Conservation (phyloP, 257 asterid genomes). For the Cruciata laevipes region DNA sequence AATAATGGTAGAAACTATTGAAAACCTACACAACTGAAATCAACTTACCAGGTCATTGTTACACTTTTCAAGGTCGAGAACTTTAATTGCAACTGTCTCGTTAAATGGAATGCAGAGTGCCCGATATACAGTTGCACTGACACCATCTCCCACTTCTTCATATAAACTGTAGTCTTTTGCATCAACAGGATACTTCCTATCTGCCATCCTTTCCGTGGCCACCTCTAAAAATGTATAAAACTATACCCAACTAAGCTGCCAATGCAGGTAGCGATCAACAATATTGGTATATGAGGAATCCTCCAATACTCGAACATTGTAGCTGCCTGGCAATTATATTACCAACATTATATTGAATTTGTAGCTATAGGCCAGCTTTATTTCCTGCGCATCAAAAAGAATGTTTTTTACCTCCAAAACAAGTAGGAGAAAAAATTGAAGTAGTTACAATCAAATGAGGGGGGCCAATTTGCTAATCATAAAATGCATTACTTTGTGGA, state of each 20-base stretch:
- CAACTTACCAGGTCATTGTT: constrained; percentile 86
- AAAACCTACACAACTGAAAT: background rate
- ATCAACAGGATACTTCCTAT: constrained; percentile 63
- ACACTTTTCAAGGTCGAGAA: constrained; percentile 97
- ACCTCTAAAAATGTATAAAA: constrained; percentile 25
- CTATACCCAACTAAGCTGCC: constrained; percentile 19
- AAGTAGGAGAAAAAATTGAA: background rate
- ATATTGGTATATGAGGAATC: constrained; percentile 15
- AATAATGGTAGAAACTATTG: background rate
- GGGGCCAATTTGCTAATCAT: background rate
- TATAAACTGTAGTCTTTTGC: constrained; percentile 64
- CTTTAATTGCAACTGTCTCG: constrained; percentile 89
- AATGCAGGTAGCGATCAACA: constrained; percentile 18
- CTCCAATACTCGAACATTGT: constrained; percentile 32
- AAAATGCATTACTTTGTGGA: too few relatives aligned
- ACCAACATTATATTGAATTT: background rate
- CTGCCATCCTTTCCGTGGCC: constrained; percentile 43
- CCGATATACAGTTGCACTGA: constrained; percentile 86
- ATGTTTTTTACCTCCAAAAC: background rate
- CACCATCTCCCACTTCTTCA: constrained; percentile 99
- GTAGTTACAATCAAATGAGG: background rate
- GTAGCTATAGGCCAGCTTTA: too few relatives aligned
- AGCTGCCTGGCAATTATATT: background rate
- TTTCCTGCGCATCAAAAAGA: constrained; percentile 2
- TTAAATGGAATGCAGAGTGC: constrained; percentile 79